These are phyloP conservation scores for Xylariaceae sp. DNA, from an alignment of 2,329 filamentous ascomycete genomes.

Conservation along the genomic window DNA sequence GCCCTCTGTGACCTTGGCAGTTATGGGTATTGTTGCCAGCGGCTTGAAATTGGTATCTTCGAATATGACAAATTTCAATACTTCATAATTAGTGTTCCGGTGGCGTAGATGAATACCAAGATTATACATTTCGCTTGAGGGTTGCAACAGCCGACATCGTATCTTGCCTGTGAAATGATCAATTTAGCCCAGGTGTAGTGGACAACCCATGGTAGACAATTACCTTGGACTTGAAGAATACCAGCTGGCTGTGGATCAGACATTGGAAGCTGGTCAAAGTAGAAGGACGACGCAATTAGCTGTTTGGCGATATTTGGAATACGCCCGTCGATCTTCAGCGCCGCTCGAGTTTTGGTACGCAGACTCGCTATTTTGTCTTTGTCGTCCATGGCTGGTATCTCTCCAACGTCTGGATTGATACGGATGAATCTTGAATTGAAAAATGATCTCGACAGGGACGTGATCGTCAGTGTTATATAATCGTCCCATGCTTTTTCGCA, in stretches of 20 bases:
- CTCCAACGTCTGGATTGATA: slow-evolving; percentile 1
- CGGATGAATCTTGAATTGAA: background rate
- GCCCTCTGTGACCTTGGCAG: no score
- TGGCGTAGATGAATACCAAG: background rate
- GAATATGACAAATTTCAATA: background rate
- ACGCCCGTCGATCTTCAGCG: background rate
- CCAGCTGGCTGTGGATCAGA: background rate
- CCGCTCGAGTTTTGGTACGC: background rate
- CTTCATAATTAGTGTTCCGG: background rate
- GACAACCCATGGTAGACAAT: no score
- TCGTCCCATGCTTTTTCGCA: slow-evolving; percentile 2
- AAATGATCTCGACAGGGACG: background rate
- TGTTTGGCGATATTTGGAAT: background rate
- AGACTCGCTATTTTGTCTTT: background rate
- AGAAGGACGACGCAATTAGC: background rate
- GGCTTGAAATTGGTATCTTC: background rate
- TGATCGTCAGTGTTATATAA: background rate
- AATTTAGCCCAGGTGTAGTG: background rate
- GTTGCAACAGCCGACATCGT: background rate
- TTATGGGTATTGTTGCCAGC: background rate
- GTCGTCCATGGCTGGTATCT: background rate
- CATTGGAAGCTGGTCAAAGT: background rate
- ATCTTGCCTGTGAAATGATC: background rate
- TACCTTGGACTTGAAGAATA: background rate
- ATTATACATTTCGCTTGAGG: background rate